phyloP scores from a whole-genome alignment of 2,329 filamentous ascomycete genomes.

The Diplodia mutila region DNA sequence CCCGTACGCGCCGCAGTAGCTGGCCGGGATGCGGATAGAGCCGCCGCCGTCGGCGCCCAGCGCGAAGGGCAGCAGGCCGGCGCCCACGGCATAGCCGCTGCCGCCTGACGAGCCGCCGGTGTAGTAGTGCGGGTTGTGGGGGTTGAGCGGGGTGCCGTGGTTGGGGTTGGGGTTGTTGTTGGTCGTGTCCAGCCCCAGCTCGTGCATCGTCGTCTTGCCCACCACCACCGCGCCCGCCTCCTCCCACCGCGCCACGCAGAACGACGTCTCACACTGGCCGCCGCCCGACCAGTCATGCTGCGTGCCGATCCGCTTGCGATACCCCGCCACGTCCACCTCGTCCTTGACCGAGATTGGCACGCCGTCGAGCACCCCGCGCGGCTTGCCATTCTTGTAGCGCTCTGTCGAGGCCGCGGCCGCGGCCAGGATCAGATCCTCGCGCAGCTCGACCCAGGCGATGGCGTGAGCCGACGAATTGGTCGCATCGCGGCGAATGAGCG shows the following conservation, averaged over 20 bases:
- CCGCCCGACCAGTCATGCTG: conserved; percentile 59
- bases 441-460: conserved; percentile 71
- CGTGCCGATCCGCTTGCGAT: conserved; percentile 68
- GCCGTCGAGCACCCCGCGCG: conserved; percentile 74
- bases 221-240: conserved; percentile 75
- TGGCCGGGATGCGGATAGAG: conserved; percentile 72
- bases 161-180: conserved; percentile 71
- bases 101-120: conserved; percentile 81
- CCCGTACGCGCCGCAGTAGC: conserved; percentile 80
- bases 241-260: conserved; percentile 72
- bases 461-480: conserved; percentile 64
- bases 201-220: conserved; percentile 80
- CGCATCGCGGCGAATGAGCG: conserved; percentile 66
- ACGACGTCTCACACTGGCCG: conserved; percentile 56
- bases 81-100: conserved; percentile 69
- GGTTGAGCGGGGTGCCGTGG: conserved; percentile 77
- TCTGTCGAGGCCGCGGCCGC: conserved; percentile 74
- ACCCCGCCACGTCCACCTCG: conserved; percentile 73
- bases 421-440: conserved; percentile 64
- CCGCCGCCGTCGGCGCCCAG: conserved; percentile 75
- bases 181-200: conserved; percentile 68
- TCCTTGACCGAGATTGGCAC: conserved; percentile 85
- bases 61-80: conserved; percentile 74
- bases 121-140: conserved; percentile 76
- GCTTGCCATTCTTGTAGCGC: conserved; percentile 69